Evolutionary conservation across 2,329 filamentous ascomycete species (phyloP).

Genomic region (Didymella keratinophila): DNA sequence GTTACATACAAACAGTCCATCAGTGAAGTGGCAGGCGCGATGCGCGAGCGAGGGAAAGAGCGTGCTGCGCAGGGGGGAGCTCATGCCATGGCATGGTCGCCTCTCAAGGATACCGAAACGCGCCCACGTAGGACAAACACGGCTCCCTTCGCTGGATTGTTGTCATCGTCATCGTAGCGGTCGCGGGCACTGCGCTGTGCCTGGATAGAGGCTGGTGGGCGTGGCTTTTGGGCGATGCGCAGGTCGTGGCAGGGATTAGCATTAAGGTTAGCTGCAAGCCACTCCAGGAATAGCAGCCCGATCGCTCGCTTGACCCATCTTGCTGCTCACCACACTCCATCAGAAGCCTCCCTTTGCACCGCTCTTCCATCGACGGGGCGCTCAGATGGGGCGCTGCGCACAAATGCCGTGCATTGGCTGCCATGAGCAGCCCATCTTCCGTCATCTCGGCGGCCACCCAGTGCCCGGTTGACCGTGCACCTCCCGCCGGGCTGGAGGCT

Average conservation of each 20-base stretch:
- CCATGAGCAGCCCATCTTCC: slow-evolving; percentile 28
- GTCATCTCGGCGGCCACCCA: slow-evolving; percentile 34
- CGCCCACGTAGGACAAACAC: slow-evolving; percentile 33
- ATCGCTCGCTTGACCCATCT: slow-evolving; percentile 23
- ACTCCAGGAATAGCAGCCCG: slow-evolving; percentile 50
- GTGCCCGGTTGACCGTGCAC: slow-evolving; percentile 22
- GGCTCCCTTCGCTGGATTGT: slow-evolving; percentile 29
- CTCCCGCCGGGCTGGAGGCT: slow-evolving; percentile 29
- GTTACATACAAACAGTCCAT: slow-evolving; percentile 31
- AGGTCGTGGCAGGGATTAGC: slow-evolving; percentile 39
- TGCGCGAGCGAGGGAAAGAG: slow-evolving; percentile 23
- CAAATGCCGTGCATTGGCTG: slow-evolving; percentile 39
- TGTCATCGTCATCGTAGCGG: slow-evolving; percentile 20
- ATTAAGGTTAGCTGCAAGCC: slow-evolving; percentile 51
- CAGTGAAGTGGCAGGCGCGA: slow-evolving; percentile 25
- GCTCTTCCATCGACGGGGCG: slow-evolving; percentile 29
- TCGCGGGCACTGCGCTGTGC: slow-evolving; percentile 30
- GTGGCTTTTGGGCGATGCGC: slow-evolving; percentile 43
- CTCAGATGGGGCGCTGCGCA: slow-evolving; percentile 36
- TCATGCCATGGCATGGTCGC: slow-evolving; percentile 18
- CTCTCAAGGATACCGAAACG: slow-evolving; percentile 24
- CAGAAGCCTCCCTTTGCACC: slow-evolving; percentile 37
- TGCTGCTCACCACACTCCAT: slow-evolving; percentile 45
- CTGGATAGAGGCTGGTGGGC: slow-evolving; percentile 30
- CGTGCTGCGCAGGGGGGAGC: slow-evolving; percentile 21